Evolutionary conservation across 257 asterid genomes (phyloP), one percentile per base, ranked within the genome.

Genomic region (Petrea volubilis): DNA sequence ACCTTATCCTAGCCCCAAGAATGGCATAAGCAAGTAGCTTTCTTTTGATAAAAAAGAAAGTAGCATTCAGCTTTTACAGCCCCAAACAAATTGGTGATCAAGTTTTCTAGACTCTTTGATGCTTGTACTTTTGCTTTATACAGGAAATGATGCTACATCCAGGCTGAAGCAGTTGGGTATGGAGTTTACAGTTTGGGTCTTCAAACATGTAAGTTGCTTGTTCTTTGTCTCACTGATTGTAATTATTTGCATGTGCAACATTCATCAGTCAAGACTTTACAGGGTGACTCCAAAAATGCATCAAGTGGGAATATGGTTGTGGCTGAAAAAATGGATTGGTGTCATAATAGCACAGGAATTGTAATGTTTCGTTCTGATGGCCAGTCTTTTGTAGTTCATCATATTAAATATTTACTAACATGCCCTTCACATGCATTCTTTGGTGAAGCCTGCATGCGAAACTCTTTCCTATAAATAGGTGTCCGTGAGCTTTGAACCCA

Each of bases 111-210:
- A 52, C 43, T 7, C 41, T 60, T 65, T 52, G 51, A 68, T 70
- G 68, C 73, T 62, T 66, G 29, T 56, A 43, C 66, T 75, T 21
- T 77, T 79, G 69, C 74, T 68, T 66, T 62, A 67, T 70, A 49
- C 80, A 94, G 99, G 97, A 78, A 71, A n/a, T 67, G 93, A 90
- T 79, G 79, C 99, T 60, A 82, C 96, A 51, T 81, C 97, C 85
- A 91, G 97, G 90, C 82, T 91, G 86, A 94, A 86, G 87, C 99
- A 94, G 80, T 73, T 84, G 85, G 98, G 99, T 55, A 91, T 94
- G 99, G 99, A 94, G 90, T 94, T 94, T 72, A 80, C 95, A 50
- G 97, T 94, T 40, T 94, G 99, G 99, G 99, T 94, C 81, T 94
- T 94, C 84, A 94, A 94, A 85, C 97, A 94, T 84, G 99, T 94